phyloP scores from a whole-genome alignment of 306 rosid genomes.

The Luffa aegyptiaca region DNA sequence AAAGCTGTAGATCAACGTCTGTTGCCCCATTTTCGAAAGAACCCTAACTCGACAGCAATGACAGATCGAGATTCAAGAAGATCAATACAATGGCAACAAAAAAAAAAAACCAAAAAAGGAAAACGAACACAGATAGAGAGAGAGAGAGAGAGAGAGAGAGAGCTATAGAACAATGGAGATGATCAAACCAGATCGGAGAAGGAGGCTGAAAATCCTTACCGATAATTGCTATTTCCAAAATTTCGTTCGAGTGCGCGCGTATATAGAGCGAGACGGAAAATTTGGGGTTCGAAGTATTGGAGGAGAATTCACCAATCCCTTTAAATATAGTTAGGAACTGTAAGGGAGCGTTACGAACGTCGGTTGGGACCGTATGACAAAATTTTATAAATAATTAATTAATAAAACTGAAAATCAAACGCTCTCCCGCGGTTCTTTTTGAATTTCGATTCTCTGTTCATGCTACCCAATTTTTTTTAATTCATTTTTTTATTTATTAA shows the following conservation, averaged over 20 bases:
- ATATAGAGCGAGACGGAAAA: background rate
- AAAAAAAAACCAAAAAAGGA: background rate
- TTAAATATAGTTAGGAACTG: slow-evolving; percentile 7
- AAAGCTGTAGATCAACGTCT: slow-evolving; percentile 89
- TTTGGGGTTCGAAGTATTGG: background rate
- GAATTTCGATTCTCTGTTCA: background rate
- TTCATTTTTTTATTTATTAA: background rate
- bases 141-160: background rate
- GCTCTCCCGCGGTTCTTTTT: slow-evolving; percentile 8
- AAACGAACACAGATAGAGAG: background rate
- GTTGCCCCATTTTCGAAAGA: slow-evolving; percentile 58
- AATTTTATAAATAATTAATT: background rate
- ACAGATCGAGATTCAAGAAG: slow-evolving; percentile 1
- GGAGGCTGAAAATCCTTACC: background rate
- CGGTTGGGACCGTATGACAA: background rate
- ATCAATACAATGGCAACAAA: background rate
- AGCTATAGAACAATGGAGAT: background rate
- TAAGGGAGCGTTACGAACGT: background rate
- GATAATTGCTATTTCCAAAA: background rate
- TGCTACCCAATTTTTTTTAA: background rate
- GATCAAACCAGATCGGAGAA: background rate
- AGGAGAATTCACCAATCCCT: background rate
- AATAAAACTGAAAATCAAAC: background rate
- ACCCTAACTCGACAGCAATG: slow-evolving; percentile 8
- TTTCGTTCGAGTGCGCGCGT: background rate